Percentiles rank a stretch among this genome's conserved stretches.
phyloP scores from a whole-genome alignment of 2,329 filamentous ascomycete genomes.

The Venturia carpophila region DNA sequence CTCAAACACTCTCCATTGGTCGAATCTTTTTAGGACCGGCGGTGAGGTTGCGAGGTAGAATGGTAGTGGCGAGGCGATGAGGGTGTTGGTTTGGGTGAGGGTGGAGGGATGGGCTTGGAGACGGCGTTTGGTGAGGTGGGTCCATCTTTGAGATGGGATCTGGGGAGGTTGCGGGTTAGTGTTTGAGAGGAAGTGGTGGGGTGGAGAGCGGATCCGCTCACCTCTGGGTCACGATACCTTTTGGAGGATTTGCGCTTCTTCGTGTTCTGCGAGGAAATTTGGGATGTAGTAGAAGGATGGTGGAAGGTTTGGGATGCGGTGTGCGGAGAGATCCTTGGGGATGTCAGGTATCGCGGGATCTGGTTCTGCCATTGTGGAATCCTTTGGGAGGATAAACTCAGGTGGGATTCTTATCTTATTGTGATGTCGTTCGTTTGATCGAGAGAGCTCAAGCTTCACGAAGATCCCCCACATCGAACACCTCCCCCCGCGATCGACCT shows the following conservation, averaged over 20 bases:
- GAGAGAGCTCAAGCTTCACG: not conserved
- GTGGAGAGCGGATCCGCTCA: slow-evolving; percentile 42
- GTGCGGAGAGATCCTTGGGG: slow-evolving; percentile 20
- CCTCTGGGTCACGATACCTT: slow-evolving; percentile 46
- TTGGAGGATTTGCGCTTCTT: slow-evolving; percentile 62
- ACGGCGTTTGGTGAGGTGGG: slow-evolving; percentile 75
- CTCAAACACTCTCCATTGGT: slow-evolving; percentile 43
- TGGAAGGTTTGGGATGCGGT: slow-evolving; percentile 49
- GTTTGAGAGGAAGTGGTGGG: slow-evolving; percentile 7
- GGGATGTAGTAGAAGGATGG: slow-evolving; percentile 73
- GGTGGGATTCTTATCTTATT: not conserved
- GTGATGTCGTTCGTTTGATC: too few species aligned
- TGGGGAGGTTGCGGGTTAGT: slow-evolving; percentile 21
- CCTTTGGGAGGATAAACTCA: not conserved
- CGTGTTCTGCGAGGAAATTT: slow-evolving; percentile 68
- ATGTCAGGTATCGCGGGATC: not conserved
- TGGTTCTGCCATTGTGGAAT: not conserved
- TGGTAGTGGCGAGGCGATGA: slow-evolving; percentile 68
- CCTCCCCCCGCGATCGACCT: not conserved
- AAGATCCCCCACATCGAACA: not conserved
- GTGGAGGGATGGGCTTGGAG: slow-evolving; percentile 87
- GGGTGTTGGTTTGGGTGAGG: slow-evolving; percentile 63
- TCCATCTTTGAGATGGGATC: slow-evolving; percentile 60
- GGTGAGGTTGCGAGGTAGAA: slow-evolving; percentile 58
- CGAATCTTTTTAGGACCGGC: slow-evolving; percentile 57